These are phyloP conservation scores for Phycomyces blakesleeanus DNA, from an alignment of 192 early-diverging fungal species.

Conservation along the genomic window DNA sequence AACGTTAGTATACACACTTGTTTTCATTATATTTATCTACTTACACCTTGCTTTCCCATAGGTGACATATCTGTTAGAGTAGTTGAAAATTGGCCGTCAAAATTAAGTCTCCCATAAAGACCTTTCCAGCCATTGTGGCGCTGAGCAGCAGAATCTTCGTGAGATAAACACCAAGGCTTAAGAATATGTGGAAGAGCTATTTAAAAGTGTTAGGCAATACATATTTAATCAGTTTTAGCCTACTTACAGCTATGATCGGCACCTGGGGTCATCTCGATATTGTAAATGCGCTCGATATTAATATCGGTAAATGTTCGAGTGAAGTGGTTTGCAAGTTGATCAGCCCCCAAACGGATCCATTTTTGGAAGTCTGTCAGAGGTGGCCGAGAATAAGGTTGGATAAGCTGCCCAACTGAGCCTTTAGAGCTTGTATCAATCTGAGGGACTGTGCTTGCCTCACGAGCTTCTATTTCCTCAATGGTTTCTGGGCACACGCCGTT, in stretches of 20 bases:
- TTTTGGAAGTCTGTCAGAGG: conserved; percentile 53
- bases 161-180: conserved; percentile 54
- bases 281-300: conserved; percentile 52
- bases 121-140: conserved; percentile 64
- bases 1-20: neutral
- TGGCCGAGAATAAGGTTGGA: conserved; percentile 33
- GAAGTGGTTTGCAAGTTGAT: conserved; percentile 46
- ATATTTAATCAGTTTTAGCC: neutral
- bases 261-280: conserved; percentile 44
- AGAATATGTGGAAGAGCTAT: conserved; percentile 29
- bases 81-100: conserved; percentile 54
- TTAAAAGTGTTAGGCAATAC: neutral
- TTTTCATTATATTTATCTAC: neutral
- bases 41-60: conserved; percentile 57
- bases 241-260: conserved; percentile 46
- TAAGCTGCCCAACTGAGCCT: conserved; percentile 45
- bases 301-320: conserved; percentile 43
- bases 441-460: conserved; percentile 5
- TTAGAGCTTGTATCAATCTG: conserved; percentile 5
- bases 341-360: conserved; percentile 35
- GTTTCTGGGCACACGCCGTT: conserved; percentile 38
- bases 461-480: conserved; percentile 25
- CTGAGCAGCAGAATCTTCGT: conserved; percentile 46
- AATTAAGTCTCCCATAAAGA: conserved; percentile 57
- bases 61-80: conserved; percentile 58